Conservation (phyloP, 1,139 yeast genomes). For the Taphrina wiesneri region DNA sequence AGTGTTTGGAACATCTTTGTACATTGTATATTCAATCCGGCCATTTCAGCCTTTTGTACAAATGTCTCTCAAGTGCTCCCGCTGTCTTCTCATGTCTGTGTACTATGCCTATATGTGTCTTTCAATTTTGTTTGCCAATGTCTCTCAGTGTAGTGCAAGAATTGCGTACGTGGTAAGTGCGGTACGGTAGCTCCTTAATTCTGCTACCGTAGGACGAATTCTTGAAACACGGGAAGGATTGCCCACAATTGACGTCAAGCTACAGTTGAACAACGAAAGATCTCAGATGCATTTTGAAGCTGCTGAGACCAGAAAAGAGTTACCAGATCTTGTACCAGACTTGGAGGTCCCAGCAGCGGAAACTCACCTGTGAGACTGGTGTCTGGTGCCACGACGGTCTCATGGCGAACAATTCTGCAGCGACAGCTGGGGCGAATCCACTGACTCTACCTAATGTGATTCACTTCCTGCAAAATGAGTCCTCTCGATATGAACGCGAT, state of each 20-base stretch:
- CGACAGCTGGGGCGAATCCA: background rate
- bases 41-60: constrained; percentile 7
- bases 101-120: background rate
- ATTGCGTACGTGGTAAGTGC: too few relatives aligned
- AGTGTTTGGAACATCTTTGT: constrained; percentile 9
- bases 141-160: too few relatives aligned
- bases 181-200: background rate
- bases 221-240: background rate
- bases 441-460: constrained; percentile 50
- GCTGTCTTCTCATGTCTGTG: background rate
- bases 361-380: background rate
- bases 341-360: background rate
- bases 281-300: background rate
- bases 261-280: background rate
- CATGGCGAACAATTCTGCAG: constrained; percentile 8
- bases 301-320: background rate
- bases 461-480: constrained; percentile 59
- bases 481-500: constrained; percentile 59
- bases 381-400: background rate
- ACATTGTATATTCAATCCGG: constrained; percentile 14
- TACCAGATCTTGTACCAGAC: background rate
- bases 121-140: too few relatives aligned
- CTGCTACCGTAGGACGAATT: background rate
- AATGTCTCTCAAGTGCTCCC: background rate
- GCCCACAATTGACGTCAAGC: background rate